These are phyloP conservation scores for Bacidia rubella DNA, from an alignment of 495 filamentous ascomycete species.

Conservation along the genomic window DNA sequence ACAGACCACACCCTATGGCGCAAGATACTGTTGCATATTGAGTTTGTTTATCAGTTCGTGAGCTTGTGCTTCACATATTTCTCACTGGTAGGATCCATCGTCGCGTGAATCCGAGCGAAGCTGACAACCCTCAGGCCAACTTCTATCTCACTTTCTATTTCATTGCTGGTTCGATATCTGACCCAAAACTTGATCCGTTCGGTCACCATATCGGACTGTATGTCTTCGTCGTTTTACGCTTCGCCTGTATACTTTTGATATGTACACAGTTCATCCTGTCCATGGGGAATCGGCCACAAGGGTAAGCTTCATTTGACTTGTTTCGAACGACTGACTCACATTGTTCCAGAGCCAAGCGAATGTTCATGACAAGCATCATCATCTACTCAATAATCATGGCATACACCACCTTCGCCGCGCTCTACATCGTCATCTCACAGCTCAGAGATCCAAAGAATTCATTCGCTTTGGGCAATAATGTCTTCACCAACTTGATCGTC, in stretches of 20 bases:
- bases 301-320: constrained; percentile 29
- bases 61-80: constrained; percentile 92
- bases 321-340: constrained; percentile 10
- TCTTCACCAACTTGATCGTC: constrained; percentile 90
- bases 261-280: constrained; percentile 92
- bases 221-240: constrained; percentile 78
- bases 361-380: constrained; percentile 79
- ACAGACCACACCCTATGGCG: constrained; percentile 85
- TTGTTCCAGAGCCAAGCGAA: constrained; percentile 53
- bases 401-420: constrained; percentile 76
- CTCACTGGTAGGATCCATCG: constrained; percentile 47
- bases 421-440: constrained; percentile 78
- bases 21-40: constrained; percentile 86
- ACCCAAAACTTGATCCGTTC: constrained; percentile 74
- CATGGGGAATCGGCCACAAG: constrained; percentile 97
- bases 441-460: constrained; percentile 40
- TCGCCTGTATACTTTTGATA: constrained; percentile 74
- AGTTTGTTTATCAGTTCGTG: constrained; percentile 91
- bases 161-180: constrained; percentile 85
- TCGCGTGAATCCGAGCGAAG: background rate
- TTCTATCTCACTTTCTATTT: constrained; percentile 99
- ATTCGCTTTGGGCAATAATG: constrained; percentile 60
- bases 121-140: constrained; percentile 48
- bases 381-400: constrained; percentile 87
- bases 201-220: constrained; percentile 68